Percentiles rank a stretch among this genome's conserved stretches.
Conservation (phyloP, 2,329 filamentous ascomycete species). For the Fusarium solani-melongenae region DNA sequence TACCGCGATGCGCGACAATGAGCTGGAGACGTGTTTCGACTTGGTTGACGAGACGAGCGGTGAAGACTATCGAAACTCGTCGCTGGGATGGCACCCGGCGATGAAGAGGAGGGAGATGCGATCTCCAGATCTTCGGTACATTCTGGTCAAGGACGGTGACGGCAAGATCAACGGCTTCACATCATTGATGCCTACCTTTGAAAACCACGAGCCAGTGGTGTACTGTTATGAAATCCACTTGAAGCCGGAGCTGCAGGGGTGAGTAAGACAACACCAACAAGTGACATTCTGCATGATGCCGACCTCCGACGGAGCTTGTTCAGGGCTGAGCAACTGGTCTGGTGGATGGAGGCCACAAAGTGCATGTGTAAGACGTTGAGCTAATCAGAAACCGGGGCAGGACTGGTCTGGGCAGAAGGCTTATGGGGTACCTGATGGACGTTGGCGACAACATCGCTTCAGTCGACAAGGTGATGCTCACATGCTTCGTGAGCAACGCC, state of each 20-base stretch:
- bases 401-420: slow-evolving; percentile 69
- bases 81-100: slow-evolving; percentile 69
- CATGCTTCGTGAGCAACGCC: slow-evolving; percentile 73
- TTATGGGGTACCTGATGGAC: slow-evolving; percentile 67
- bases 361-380: slow-evolving; percentile 5
- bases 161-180: slow-evolving; percentile 63
- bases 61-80: slow-evolving; percentile 71
- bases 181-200: slow-evolving; percentile 78
- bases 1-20: slow-evolving; percentile 51
- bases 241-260: slow-evolving; percentile 64
- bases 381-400: slow-evolving; percentile 48
- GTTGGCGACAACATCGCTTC: slow-evolving; percentile 65
- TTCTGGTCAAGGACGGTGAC: slow-evolving; percentile 63
- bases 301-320: slow-evolving; percentile 3
- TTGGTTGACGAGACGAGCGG: slow-evolving; percentile 73
- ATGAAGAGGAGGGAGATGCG: slow-evolving; percentile 76
- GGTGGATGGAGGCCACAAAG: neutral
- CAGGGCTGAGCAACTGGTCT: slow-evolving; percentile 2
- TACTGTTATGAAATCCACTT: slow-evolving; percentile 87
- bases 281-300: neutral
- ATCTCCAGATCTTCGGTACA: slow-evolving; percentile 73
- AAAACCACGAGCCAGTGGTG: slow-evolving; percentile 72
- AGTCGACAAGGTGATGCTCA: slow-evolving; percentile 77
- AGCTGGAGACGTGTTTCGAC: slow-evolving; percentile 64
- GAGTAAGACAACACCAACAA: slow-evolving; percentile 35